Evolutionary conservation across 495 filamentous ascomycete species (phyloP), one percentile per base, ranked within the genome.

Genomic region (Cenococcum geophilum): DNA sequence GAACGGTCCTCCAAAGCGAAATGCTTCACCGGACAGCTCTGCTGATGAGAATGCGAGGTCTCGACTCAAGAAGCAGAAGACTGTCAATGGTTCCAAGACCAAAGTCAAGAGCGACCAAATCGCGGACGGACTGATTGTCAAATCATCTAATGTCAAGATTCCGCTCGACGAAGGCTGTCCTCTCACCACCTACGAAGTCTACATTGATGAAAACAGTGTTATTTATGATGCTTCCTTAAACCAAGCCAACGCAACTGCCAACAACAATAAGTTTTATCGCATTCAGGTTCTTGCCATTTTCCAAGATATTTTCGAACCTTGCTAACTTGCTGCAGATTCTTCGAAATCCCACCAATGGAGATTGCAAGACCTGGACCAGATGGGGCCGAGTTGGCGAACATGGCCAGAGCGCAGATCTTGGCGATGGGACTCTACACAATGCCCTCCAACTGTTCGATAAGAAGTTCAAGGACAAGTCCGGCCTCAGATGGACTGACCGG

Each of bases 401-500:
- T 35, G 89, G 89, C 1, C 83, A 89, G 65, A 78, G 69, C 6
- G 77, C 79, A 1, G 58, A 76, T 18, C 63, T 86, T 1, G 76
- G 75, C 1, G 35, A 71, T 32, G 75, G 77, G 10, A 51, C 61
- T 18, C 63, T 86, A 6, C 60, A 63, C 0, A 40, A 61, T 5
- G 88, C 89, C 0, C 69, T 80, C 27, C 60, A 47, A 0, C 60
- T 78, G 5, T 95, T 89, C 58, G 73, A 87, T 34, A 84, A 81
- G 68, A 89, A 88, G 63, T 95, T 96, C 79, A 90, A 83, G 61
- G 80, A 82, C 61, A 93, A 95, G 71, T 81, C 87, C 0, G 89
- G 89, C 8, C 72, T 86, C 34, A 57, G 69, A 0, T 95, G 90
- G 90, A 76, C 68, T 0, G 68, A 88, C 48, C 81, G 91, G 1